Evolutionary conservation across 176 grass and related monocot genomes (phyloP).

Genomic region (Olyra latifolia): DNA sequence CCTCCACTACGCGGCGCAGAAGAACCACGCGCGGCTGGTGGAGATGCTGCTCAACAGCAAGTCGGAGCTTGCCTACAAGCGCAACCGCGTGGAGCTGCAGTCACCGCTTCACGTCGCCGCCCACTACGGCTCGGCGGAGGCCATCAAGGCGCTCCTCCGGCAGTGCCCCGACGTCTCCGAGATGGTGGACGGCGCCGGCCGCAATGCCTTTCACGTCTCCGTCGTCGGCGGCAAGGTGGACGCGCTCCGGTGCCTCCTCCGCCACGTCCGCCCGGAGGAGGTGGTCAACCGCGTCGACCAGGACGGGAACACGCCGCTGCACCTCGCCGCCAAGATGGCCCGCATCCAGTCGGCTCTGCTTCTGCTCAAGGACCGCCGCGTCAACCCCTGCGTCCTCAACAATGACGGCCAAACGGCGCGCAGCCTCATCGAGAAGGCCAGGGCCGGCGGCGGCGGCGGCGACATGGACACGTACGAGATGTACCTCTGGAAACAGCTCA

Average conservation of each 20-base stretch:
- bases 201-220: conserved; percentile 38
- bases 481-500: conserved; percentile 33
- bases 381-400: conserved; percentile 31
- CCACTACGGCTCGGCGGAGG: conserved; percentile 19
- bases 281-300: too few species aligned
- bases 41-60: conserved; percentile 29
- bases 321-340: too few species aligned
- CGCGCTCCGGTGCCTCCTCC: conserved; percentile 41
- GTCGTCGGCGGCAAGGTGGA: conserved; percentile 18
- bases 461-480: conserved; percentile 27
- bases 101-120: too few species aligned
- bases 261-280: too few species aligned
- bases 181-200: conserved; percentile 14
- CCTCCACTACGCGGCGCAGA: conserved; percentile 62
- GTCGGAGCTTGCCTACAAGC: conserved; percentile 40
- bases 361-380: conserved; percentile 21
- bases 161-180: conserved; percentile 40
- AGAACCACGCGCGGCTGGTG: conserved; percentile 36
- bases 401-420: conserved; percentile 6
- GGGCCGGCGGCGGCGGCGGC: not conserved
- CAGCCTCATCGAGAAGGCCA: conserved; percentile 10
- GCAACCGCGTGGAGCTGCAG: conserved; percentile 42
- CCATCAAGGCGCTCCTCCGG: conserved; percentile 40
- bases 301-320: too few species aligned
- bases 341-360: too few species aligned